Evolutionary conservation across 2,329 filamentous ascomycete genomes (phyloP).

Genomic region (Claviceps paspali): DNA sequence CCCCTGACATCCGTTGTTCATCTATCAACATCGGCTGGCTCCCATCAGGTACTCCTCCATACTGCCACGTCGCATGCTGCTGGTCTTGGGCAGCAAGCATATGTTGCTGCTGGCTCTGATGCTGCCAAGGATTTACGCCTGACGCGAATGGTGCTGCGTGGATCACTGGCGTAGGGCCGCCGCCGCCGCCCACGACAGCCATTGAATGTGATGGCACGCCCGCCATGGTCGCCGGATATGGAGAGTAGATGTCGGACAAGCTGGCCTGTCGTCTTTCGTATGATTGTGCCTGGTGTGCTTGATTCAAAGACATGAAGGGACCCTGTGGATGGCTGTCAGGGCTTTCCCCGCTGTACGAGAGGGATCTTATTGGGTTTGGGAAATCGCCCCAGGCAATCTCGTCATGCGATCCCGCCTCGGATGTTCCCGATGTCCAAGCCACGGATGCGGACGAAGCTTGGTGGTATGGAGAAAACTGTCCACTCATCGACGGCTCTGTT

Average conservation of each 20-base stretch:
- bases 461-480: constrained; percentile 34
- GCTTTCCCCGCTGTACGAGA: constrained; percentile 32
- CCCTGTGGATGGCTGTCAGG: constrained; percentile 18
- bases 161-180: constrained; percentile 17
- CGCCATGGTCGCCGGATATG: constrained; percentile 21
- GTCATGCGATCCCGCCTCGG: constrained; percentile 25
- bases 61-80: constrained; percentile 18
- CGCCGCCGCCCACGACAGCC: constrained; percentile 14
- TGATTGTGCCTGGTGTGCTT: constrained; percentile 19
- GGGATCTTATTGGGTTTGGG: constrained; percentile 27
- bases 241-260: constrained; percentile 29
- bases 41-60: constrained; percentile 13
- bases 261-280: constrained; percentile 29
- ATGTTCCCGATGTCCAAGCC: constrained; percentile 24
- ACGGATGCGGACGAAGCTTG: constrained; percentile 24
- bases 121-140: constrained; percentile 29
- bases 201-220: constrained; percentile 21
- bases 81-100: constrained; percentile 12
- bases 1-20: constrained; percentile 6
- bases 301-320: constrained; percentile 26
- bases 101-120: constrained; percentile 23
- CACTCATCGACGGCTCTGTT: constrained; percentile 33
- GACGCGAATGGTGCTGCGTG: constrained; percentile 15
- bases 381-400: constrained; percentile 30
- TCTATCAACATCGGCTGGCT: constrained; percentile 7